Evolutionary conservation across 805 yeast species (phyloP).

Genomic region (Hanseniaspora osmophila): DNA sequence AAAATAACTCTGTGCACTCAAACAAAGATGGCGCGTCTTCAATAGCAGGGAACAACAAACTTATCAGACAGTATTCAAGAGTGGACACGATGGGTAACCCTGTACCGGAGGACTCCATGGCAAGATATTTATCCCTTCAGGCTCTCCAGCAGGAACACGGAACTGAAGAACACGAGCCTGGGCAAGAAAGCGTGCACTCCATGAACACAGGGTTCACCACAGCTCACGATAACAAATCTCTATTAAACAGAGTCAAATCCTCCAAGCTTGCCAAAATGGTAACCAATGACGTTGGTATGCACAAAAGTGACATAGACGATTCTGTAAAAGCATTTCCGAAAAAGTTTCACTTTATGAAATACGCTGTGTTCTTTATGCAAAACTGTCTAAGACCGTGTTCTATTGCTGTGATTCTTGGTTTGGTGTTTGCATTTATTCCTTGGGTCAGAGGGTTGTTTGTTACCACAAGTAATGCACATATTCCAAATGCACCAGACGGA

Average conservation of each 20-base stretch:
- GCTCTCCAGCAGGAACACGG: not conserved
- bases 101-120: slow-evolving; percentile 7
- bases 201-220: not conserved
- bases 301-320: slow-evolving; percentile 17
- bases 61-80: slow-evolving; percentile 34
- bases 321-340: slow-evolving; percentile 17
- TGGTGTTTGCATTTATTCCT: slow-evolving; percentile 70
- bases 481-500: slow-evolving; percentile 73
- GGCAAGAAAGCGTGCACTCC: not conserved
- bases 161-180: not conserved
- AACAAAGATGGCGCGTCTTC: not conserved
- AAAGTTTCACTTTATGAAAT: slow-evolving; percentile 18
- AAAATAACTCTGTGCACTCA: not conserved
- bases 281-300: slow-evolving; percentile 23
- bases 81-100: slow-evolving; percentile 21
- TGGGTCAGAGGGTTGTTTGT: slow-evolving; percentile 72
- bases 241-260: slow-evolving; percentile 10
- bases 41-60: slow-evolving; percentile 27
- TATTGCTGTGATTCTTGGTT: slow-evolving; percentile 47
- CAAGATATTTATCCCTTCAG: not conserved
- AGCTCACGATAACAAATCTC: not conserved
- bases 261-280: slow-evolving; percentile 20
- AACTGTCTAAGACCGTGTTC: slow-evolving; percentile 66
- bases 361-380: slow-evolving; percentile 25
- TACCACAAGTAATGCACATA: slow-evolving; percentile 26